Conservation (phyloP, 305 asterid species). For the Solanum hybrid region DNA sequence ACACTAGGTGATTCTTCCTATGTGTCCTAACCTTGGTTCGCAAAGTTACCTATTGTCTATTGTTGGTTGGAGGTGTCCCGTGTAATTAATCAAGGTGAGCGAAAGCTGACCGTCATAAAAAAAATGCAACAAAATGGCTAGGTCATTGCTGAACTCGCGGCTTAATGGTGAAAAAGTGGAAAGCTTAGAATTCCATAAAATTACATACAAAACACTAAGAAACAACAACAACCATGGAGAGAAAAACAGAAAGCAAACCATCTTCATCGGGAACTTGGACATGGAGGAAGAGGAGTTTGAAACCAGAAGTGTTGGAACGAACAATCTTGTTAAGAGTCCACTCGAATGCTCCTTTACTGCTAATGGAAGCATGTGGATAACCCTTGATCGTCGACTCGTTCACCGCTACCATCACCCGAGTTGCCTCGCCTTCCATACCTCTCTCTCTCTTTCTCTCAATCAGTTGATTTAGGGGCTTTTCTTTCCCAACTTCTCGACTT, state of each 20-base stretch:
- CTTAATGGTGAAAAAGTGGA: not conserved
- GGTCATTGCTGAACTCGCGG: not conserved
- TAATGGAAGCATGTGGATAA: slow-evolving; percentile 75
- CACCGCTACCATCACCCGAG: not conserved
- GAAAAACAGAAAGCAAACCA: slow-evolving; percentile 23
- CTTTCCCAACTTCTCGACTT: not conserved
- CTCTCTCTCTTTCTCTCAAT: not conserved
- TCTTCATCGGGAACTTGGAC: slow-evolving; percentile 86
- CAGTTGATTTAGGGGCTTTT: not conserved
- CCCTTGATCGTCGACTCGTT: slow-evolving; percentile 56
- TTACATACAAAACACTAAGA: not conserved
- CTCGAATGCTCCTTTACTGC: slow-evolving; percentile 75
- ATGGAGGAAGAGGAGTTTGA: slow-evolving; percentile 64
- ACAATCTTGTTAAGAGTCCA: slow-evolving; percentile 72
- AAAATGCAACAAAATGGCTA: not conserved
- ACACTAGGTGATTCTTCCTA: not conserved
- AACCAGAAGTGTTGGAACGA: slow-evolving; percentile 55
- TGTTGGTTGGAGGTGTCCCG: not conserved
- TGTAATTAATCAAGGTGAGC: not conserved
- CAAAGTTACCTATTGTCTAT: not conserved
- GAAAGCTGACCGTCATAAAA: no score
- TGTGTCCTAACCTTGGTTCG: not conserved
- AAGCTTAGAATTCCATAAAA: not conserved
- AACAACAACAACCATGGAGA: not conserved
- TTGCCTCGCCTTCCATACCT: not conserved